Percentiles rank a stretch among this genome's conserved stretches.
phyloP scores from a whole-genome alignment of 2,329 filamentous ascomycete species.

The Beauveria caledonica region DNA sequence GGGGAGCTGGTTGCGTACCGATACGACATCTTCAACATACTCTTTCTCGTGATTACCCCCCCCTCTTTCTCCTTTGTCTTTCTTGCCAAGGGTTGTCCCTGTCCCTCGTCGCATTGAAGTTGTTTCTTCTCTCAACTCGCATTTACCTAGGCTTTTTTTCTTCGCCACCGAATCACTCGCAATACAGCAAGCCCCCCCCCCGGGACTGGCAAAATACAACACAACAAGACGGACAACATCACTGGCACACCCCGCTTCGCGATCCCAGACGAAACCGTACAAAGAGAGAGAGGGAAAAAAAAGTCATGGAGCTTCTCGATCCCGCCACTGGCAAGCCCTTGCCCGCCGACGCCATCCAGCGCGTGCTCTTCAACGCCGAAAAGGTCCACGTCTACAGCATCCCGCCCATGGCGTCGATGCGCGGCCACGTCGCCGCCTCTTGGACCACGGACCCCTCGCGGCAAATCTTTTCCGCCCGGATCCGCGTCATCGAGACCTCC shows the following conservation, averaged over 20 bases:
- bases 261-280: too few species aligned
- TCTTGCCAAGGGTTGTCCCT: too few species aligned
- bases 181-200: not conserved
- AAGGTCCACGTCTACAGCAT: conserved; percentile 82
- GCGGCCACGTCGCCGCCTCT: conserved; percentile 66
- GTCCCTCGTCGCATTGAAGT: not conserved
- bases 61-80: too few species aligned
- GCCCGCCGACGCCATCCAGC: conserved; percentile 71
- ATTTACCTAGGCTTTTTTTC: too few species aligned
- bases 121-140: too few species aligned
- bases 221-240: too few species aligned
- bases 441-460: conserved; percentile 67
- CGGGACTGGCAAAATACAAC: not conserved
- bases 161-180: too few species aligned
- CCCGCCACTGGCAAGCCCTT: conserved; percentile 61
- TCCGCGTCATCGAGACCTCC: conserved; percentile 72
- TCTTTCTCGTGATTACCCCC: too few species aligned
- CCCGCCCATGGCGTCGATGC: conserved; percentile 67
- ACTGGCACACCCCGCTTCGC: too few species aligned
- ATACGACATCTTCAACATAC: too few species aligned
- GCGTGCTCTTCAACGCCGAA: conserved; percentile 68
- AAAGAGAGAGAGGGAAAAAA: not conserved
- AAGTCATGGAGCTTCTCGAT: conserved; percentile 56
- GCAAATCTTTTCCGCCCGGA: conserved; percentile 77
- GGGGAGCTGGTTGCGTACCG: not conserved